phyloP scores from a whole-genome alignment of 129 eudicot genomes.

The Chrysanthemum makinoi region DNA sequence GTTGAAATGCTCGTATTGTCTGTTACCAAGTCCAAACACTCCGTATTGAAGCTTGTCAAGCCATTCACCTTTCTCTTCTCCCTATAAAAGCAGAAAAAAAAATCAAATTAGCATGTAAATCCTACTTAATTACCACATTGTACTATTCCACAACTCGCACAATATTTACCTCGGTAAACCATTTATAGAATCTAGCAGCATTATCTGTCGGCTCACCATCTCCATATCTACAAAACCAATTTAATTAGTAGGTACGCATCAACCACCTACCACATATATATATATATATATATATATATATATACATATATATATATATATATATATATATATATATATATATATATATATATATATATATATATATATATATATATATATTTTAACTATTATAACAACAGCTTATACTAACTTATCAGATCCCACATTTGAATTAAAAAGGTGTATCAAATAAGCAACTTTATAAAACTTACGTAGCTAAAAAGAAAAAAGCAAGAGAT shows the following conservation, averaged over 20 bases:
- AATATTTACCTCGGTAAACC: constrained; percentile 80
- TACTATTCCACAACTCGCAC: neutral
- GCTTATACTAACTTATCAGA: neutral
- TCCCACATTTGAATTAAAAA: neutral
- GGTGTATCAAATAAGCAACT: neutral
- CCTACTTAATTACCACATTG: neutral
- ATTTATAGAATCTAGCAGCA: constrained; percentile 95
- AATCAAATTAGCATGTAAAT: neutral
- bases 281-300: too few species aligned
- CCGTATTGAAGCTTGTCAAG: constrained; percentile 78
- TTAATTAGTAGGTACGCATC: constrained; percentile 23
- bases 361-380: too few species aligned
- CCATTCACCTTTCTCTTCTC: constrained; percentile 76
- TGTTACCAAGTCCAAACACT: constrained; percentile 93
- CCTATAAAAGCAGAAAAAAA: constrained; percentile 30
- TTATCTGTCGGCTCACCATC: constrained; percentile 99
- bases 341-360: too few species aligned
- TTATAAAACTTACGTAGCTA: constrained; percentile 75
- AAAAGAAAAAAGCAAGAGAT: constrained; percentile 78
- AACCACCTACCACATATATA: constrained; percentile 19
- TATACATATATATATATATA: too few species aligned
- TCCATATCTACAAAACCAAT: constrained; percentile 72
- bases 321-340: too few species aligned
- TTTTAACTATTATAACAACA: too few species aligned
- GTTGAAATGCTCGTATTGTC: constrained; percentile 97